These are phyloP conservation scores for Hemileccinum rubropunctum DNA, from an alignment of 768 basidiomycete species.

Conservation along the genomic window DNA sequence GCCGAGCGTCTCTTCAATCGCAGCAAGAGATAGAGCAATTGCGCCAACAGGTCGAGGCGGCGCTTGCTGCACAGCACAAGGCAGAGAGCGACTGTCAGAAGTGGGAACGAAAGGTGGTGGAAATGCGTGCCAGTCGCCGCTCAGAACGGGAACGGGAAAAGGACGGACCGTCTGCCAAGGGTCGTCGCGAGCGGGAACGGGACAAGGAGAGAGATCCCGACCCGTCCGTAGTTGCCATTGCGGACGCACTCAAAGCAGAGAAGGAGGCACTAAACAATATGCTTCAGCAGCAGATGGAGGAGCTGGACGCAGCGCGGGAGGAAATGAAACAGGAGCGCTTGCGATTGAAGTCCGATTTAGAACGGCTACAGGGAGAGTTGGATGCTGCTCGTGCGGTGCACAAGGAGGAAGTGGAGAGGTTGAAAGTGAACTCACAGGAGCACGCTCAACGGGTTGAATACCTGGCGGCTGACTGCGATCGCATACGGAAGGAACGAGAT, in stretches of 20 bases:
- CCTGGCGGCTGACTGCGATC: slow-evolving; percentile 24
- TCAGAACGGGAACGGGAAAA: slow-evolving; percentile 10
- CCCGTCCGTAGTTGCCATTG: background rate
- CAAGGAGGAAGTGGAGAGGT: slow-evolving; percentile 15
- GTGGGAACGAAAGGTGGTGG: slow-evolving; percentile 22
- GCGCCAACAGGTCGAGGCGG: slow-evolving; percentile 10
- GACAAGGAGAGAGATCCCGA: slow-evolving; percentile 13
- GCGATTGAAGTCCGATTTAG: slow-evolving; percentile 10
- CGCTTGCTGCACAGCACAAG: slow-evolving; percentile 13
- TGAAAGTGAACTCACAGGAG: slow-evolving; percentile 18
- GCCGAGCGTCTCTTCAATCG: background rate
- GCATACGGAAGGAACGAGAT: slow-evolving; percentile 25
- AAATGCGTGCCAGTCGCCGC: slow-evolving; percentile 11
- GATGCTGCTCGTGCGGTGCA: background rate
- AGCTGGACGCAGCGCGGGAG: slow-evolving; percentile 9
- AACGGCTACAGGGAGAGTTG: slow-evolving; percentile 14
- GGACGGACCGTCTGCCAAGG: slow-evolving; percentile 12
- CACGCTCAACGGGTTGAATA: slow-evolving; percentile 19
- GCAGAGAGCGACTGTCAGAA: slow-evolving; percentile 16
- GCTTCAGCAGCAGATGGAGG: slow-evolving; percentile 18
- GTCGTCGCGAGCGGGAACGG: slow-evolving; percentile 18
- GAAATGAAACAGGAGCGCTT: slow-evolving; percentile 10
- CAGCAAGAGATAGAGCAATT: slow-evolving; percentile 14
- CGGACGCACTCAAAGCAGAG: slow-evolving; percentile 21
- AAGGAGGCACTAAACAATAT: slow-evolving; percentile 22